Evolutionary conservation across 352 stramenopile species (phyloP).

Genomic region (Thalassiosira allenii): DNA sequence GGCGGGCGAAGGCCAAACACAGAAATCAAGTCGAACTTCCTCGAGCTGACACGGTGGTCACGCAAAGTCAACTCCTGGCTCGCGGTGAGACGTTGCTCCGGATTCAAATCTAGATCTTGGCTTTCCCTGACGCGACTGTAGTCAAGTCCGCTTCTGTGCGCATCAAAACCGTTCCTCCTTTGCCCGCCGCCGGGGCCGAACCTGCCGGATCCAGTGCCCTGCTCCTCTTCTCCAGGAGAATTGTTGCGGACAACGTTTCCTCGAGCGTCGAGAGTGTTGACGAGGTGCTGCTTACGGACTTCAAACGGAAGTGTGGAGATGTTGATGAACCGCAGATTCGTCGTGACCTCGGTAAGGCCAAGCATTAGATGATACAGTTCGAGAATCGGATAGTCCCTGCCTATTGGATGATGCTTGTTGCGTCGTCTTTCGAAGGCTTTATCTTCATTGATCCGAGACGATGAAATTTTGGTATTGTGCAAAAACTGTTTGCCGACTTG

Average conservation of each 20-base stretch:
- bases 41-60: slow-evolving; percentile 4
- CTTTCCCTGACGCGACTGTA: not conserved
- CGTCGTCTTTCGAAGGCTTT: slow-evolving; percentile 17
- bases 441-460: slow-evolving; percentile 31
- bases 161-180: not conserved
- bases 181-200: not conserved
- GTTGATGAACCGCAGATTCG: slow-evolving; percentile 35
- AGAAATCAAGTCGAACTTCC: slow-evolving; percentile 26
- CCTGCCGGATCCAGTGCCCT: not conserved
- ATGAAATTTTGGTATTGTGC: slow-evolving; percentile 55
- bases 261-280: slow-evolving; percentile 25
- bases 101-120: slow-evolving; percentile 3
- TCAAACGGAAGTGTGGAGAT: slow-evolving; percentile 30
- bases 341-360: slow-evolving; percentile 27
- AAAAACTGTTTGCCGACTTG: slow-evolving; percentile 27
- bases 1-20: slow-evolving; percentile 20
- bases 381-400: slow-evolving; percentile 17
- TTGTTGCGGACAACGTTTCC: not conserved
- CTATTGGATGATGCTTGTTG: slow-evolving; percentile 9
- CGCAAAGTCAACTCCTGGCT: slow-evolving; percentile 3
- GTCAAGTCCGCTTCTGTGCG: not conserved
- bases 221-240: slow-evolving; percentile 1
- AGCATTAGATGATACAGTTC: slow-evolving; percentile 28
- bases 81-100: not conserved
- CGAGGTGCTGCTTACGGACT: not conserved